A percentile compares a stretch with the other conserved stretches of the same genome.
phyloP scores from a whole-genome alignment of 257 asterid species.

The Henckelia pumila region DNA sequence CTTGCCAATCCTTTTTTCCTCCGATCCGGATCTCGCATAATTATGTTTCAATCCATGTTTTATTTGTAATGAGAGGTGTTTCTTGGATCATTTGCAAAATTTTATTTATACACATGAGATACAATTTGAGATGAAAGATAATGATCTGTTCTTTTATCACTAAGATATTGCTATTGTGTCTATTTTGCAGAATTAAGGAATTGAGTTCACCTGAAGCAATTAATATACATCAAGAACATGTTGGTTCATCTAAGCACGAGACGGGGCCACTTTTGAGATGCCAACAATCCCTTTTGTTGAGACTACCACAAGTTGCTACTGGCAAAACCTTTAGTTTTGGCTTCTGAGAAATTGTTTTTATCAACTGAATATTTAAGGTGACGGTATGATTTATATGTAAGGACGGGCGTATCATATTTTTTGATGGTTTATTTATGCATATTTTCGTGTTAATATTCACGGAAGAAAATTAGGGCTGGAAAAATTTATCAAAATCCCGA shows the following conservation, averaged over 20 bases:
- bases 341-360: conserved; percentile 9
- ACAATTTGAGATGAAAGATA: too few relatives aligned
- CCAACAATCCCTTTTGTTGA: neutral
- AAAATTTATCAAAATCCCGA: too few relatives aligned
- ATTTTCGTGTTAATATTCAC: neutral
- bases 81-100: neutral
- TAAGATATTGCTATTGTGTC: neutral
- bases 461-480: too few relatives aligned
- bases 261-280: conserved; percentile 19
- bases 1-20: neutral
- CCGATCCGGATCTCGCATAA: too few relatives aligned
- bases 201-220: conserved; percentile 12
- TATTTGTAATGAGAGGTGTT: neutral
- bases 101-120: neutral
- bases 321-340: neutral
- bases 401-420: neutral
- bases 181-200: conserved; percentile 30
- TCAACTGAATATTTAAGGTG: neutral
- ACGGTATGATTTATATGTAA: neutral
- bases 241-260: conserved; percentile 17
- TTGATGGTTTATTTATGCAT: neutral
- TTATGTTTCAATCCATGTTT: too few relatives aligned
- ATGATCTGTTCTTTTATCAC: too few relatives aligned
- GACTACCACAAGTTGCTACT: conserved; percentile 13
- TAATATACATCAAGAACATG: conserved; percentile 3